Evolutionary conservation across 2,329 filamentous ascomycete genomes (phyloP).

Genomic region (Coccinonectria pachysandricola): DNA sequence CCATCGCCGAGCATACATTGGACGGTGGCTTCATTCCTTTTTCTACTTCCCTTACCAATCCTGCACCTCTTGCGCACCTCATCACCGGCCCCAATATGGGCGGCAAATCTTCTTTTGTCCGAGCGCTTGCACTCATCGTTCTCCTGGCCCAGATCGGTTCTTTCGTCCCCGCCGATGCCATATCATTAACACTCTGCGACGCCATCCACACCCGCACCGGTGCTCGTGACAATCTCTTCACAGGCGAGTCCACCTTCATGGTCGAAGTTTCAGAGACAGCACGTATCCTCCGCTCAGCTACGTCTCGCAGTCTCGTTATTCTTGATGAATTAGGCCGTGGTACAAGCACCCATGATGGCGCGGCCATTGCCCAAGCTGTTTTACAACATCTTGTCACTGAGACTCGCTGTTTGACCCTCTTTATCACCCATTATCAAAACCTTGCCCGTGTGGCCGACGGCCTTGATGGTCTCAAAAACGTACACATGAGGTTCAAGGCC

Average conservation of each 20-base stretch:
- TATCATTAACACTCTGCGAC: conserved; percentile 72
- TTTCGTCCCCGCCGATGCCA: conserved; percentile 73
- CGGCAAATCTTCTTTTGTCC: conserved; percentile 95
- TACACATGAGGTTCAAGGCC: conserved; percentile 81
- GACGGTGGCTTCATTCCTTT: conserved; percentile 87
- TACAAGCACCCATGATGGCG: conserved; percentile 90
- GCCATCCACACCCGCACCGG: conserved; percentile 94
- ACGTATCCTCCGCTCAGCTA: conserved; percentile 81
- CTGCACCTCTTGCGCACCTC: conserved; percentile 62
- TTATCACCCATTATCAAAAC: conserved; percentile 96
- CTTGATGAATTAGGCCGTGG: conserved; percentile 91
- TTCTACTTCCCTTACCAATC: conserved; percentile 60
- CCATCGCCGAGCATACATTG: conserved; percentile 89
- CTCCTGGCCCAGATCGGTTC: conserved; percentile 94
- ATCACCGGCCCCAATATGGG: conserved; percentile 99
- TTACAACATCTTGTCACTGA: conserved; percentile 73
- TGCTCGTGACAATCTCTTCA: conserved; percentile 90
- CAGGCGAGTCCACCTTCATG: conserved; percentile 95
- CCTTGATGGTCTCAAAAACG: conserved; percentile 66
- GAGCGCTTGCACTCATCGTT: conserved; percentile 78
- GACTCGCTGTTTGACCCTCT: conserved; percentile 69
- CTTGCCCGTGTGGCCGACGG: conserved; percentile 60
- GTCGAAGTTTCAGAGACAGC: conserved; percentile 91
- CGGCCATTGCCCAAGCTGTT: conserved; percentile 89
- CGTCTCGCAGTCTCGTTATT: conserved; percentile 74